A percentile compares a stretch with the other conserved stretches of the same genome.
Evolutionary conservation across 2,329 filamentous ascomycete genomes (phyloP).

Genomic region (Fusarium avenaceum): DNA sequence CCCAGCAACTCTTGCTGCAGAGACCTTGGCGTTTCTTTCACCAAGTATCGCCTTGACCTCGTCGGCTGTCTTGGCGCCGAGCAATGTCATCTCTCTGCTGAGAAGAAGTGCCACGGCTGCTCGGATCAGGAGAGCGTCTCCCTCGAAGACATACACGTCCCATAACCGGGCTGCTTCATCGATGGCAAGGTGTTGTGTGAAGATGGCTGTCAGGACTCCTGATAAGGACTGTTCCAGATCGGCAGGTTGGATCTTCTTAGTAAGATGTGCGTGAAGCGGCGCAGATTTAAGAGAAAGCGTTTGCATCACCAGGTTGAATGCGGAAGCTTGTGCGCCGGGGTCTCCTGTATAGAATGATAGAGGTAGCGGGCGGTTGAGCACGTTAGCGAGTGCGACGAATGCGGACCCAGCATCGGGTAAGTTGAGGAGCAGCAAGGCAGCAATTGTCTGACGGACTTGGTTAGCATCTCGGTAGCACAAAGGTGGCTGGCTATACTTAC

Average conservation of each 20-base stretch:
- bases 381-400: constrained; percentile 80
- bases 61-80: constrained; percentile 60
- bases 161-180: constrained; percentile 80
- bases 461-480: constrained; percentile 33
- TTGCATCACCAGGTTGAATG: constrained; percentile 77
- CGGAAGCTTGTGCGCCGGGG: constrained; percentile 74
- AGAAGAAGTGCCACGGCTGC: constrained; percentile 77
- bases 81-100: constrained; percentile 64
- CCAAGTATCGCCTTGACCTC: constrained; percentile 60
- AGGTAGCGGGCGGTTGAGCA: constrained; percentile 81
- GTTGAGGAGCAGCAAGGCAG: constrained; percentile 80
- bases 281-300: constrained; percentile 75
- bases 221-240: constrained; percentile 69
- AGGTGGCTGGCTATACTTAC: constrained; percentile 62
- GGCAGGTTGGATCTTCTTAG: constrained; percentile 60
- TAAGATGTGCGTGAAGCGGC: constrained; percentile 74
- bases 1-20: constrained; percentile 55
- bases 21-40: constrained; percentile 49
- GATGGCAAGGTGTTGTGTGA: constrained; percentile 73
- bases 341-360: constrained; percentile 82
- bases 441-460: constrained; percentile 68
- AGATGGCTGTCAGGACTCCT: constrained; percentile 73
- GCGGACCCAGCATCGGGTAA: constrained; percentile 72
- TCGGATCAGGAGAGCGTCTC: constrained; percentile 78
- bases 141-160: constrained; percentile 88